Evolutionary conservation across 768 basidiomycete genomes (phyloP), one percentile per base, ranked within the genome.

Genomic region (Auriscalpium vulgare): DNA sequence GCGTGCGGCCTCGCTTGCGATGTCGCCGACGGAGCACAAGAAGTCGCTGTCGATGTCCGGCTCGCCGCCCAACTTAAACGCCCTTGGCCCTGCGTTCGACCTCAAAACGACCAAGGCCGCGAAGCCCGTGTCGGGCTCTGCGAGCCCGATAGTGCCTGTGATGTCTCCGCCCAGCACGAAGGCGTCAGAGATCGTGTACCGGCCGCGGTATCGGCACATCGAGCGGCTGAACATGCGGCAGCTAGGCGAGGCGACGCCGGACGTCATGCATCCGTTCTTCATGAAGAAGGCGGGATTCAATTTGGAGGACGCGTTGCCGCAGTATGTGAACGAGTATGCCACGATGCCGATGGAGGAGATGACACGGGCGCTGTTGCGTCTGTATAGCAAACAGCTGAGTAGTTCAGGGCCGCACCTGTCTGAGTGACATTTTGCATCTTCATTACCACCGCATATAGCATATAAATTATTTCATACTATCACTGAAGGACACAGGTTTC

Each of bases 201-300:
- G 70, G 52, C 79, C 80, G 2, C 76, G 75, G n/a, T 71, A 72
- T 21, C 77, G 88, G 47, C 77, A 78, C 53, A 90, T 91, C 56
- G 87, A 91, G 62, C 81, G 87, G n/a, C 70, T 91, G 53, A 88
- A 84, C 19, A 85, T 91, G 82, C 81, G 87, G 29, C 91, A 92
- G 66, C 73, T 93, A 11, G 91, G 91, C 36, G 88, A 92, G 67
- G 89, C 88, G n/a, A 90, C 88, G 0, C 88, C 90, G 1, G 88
- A 91, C 63, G 86, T 90, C 19, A 88, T 87, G 88, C 88, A 87
- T 67, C 87, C 87, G 3, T 88, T 89, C 70, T 90, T 90, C 71
- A 87, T 86, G 81, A 86, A 90, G 64, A 87, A 83, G 65, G 83
- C 88, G 1, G 87, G 89, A 0, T 89, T 92, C 72, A 90, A 82